Evolutionary conservation across 2,329 filamentous ascomycete species (phyloP), one percentile per base, ranked within the genome.

Genomic region (Exophiala viscosa): DNA sequence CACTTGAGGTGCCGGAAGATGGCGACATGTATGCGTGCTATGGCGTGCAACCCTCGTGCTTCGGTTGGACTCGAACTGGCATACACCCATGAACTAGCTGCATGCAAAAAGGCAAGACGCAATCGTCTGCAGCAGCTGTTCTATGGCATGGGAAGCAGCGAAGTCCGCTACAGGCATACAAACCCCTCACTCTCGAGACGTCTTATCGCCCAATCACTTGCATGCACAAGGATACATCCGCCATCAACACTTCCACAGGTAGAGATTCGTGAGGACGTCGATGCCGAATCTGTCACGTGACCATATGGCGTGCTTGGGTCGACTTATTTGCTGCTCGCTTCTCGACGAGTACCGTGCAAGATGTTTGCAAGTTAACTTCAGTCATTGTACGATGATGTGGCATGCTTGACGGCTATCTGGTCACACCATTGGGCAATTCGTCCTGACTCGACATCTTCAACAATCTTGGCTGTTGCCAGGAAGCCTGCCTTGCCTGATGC

Each of bases 281-380:
- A 28, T 7, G 23, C 8, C 23, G 32, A 14, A 40, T 35, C 32
- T 10, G 14, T 53, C 56, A 59, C 53, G 56, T 59, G 56, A 50
- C 8, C 9, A 11, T n/a, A 59, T 59, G 38, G 56, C 56, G 56
- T 59, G 56, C 53, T 59, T 47, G 5, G 35, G 49, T 36, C 32
- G 42, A 41, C 44, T 45, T 50, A 52, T 55, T 50, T 50, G 55
- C 39, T 55, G 52, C 52, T 52, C 41, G 32, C 44, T 42, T 17
- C 13, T 44, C 49, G 32, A 55, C 48, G 34, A 31, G 34, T 10
- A 39, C 14, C 35, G 23, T 28, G 23, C 23, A 28, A 28, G 2
- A 1, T 28, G 23, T 5, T 28, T 28, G 23, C 23, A 28, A 28
- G 23, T 1, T 28, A 28, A 4, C 5, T 28, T 28, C 23, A 28